Base-by-base conservation (phyloP, 1,284 basidiomycete genomes). In the Omphalotus olearius region DNA sequence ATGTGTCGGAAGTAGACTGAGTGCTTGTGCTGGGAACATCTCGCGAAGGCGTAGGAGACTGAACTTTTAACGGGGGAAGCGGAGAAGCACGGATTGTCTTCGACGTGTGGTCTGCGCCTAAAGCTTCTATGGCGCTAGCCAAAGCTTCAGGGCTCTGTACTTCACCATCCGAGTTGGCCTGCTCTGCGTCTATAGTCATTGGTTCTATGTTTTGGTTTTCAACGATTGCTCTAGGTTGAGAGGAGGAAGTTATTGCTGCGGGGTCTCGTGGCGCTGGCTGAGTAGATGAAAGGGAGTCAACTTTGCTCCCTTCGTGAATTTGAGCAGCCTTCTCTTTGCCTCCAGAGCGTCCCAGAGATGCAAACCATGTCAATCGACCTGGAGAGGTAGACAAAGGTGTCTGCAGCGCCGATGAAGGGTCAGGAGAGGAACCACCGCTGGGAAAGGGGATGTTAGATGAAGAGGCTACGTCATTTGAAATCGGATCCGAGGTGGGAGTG, bases 291-390 rank as follows among this genome's bases (percentile, higher is more conserved):
- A 30, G 7, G 20, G 16, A 2, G 6, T 23, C 23, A 28, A 17
- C n/a, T 37, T 14, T 17, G 23, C 20, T 16, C 2, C 6, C n/a
- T 25, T 1, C 16, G 14, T 25, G 25, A 11, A 23, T 39, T 38
- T 25, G 18, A n/a, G 14, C 39, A 35, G 50, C 52, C 47, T 50
- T 53, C 33, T 48, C 51, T 37, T 50, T 52, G n/a, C 51, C 51
- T 35, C 50, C 50, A 17, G 51, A 47, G 11, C 54, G 33, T 11
- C 54, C 51, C 14, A 53, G 42, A 11, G 54, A 56, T 20, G 33
- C 40, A 35, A 56, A 50, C 54, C 54, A 53, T 6, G 54, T 28
- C 17, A 10, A 26, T 17, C 28, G 7, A 40, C 28, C 39, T 10
- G 47, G 47, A 2, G 47, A 49, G 10, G 47, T 41, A 14, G 47